phyloP scores from a whole-genome alignment of 2,329 filamentous ascomycete genomes.

The Cryphonectria parasitica region DNA sequence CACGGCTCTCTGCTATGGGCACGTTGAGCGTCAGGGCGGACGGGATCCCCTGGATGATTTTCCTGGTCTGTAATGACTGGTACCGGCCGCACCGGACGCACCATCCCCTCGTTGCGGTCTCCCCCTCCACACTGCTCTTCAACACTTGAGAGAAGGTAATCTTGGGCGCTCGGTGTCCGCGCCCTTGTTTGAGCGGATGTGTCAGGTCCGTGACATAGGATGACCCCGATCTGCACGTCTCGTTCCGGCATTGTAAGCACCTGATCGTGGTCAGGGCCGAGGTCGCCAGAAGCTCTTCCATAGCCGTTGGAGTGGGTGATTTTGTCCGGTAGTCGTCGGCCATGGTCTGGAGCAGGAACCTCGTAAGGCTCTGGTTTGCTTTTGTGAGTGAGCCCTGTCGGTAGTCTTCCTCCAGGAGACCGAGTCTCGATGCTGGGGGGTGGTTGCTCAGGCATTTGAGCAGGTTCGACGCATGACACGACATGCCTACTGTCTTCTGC shows the following conservation, averaged over 20 bases:
- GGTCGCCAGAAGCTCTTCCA: constrained; percentile 79
- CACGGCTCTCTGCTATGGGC: constrained; percentile 55
- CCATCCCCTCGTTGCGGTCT: constrained; percentile 89
- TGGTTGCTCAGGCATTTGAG: constrained; percentile 86
- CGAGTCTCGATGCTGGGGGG: constrained; percentile 75
- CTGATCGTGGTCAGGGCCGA: constrained; percentile 74
- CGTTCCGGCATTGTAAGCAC: constrained; percentile 85
- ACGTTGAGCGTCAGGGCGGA: constrained; percentile 89
- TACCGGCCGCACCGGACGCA: constrained; percentile 90
- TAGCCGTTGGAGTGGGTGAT: constrained; percentile 60
- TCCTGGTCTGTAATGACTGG: constrained; percentile 82
- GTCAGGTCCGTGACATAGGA: constrained; percentile 85
- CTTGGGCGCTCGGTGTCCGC: constrained; percentile 56
- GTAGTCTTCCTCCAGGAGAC: constrained; percentile 82
- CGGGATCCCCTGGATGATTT: constrained; percentile 81
- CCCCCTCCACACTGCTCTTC: constrained; percentile 89
- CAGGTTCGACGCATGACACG: constrained; percentile 95
- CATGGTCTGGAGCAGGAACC: constrained; percentile 84
- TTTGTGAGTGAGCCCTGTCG: constrained; percentile 73
- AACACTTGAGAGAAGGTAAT: constrained; percentile 85
- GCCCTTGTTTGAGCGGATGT: constrained; percentile 65
- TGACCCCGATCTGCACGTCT: constrained; percentile 78
- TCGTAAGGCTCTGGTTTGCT: constrained; percentile 84
- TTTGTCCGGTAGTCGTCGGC: constrained; percentile 75
- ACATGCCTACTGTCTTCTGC: constrained; percentile 89